phyloP scores from a whole-genome alignment of 768 basidiomycete species.

The Tulasnella calospora region DNA sequence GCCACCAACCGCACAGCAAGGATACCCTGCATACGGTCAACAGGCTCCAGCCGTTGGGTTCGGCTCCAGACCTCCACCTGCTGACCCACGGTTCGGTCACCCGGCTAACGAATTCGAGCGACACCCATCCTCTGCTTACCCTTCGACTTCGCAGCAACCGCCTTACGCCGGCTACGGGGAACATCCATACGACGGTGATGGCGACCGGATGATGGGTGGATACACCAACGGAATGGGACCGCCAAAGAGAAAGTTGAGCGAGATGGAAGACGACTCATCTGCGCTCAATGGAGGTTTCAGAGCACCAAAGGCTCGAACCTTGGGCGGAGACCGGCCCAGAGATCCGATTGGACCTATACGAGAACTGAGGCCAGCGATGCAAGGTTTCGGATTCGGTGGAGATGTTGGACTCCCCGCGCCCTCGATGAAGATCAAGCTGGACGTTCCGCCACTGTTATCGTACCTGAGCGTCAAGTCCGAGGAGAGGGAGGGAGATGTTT shows the following conservation, averaged over 20 bases:
- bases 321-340: slow-evolving; percentile 62
- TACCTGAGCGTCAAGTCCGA: slow-evolving; percentile 57
- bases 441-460: slow-evolving; percentile 57
- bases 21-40: neutral
- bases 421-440: slow-evolving; percentile 39
- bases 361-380: slow-evolving; percentile 44
- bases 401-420: slow-evolving; percentile 26
- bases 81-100: neutral
- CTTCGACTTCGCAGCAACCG: neutral
- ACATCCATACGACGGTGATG: neutral
- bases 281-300: slow-evolving; percentile 19
- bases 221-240: neutral
- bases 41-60: neutral
- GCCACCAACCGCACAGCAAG: neutral
- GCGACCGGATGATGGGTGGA: slow-evolving; percentile 1
- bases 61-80: neutral
- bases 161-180: neutral
- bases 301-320: slow-evolving; percentile 46
- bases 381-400: slow-evolving; percentile 25
- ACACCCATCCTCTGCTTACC: neutral
- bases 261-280: slow-evolving; percentile 3
- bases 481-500: slow-evolving; percentile 52
- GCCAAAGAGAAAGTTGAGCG: slow-evolving; percentile 18
- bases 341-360: slow-evolving; percentile 46
- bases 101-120: neutral